Base-by-base conservation (phyloP, 352 stramenopile species). In the Globisporangium spiculum region DNA sequence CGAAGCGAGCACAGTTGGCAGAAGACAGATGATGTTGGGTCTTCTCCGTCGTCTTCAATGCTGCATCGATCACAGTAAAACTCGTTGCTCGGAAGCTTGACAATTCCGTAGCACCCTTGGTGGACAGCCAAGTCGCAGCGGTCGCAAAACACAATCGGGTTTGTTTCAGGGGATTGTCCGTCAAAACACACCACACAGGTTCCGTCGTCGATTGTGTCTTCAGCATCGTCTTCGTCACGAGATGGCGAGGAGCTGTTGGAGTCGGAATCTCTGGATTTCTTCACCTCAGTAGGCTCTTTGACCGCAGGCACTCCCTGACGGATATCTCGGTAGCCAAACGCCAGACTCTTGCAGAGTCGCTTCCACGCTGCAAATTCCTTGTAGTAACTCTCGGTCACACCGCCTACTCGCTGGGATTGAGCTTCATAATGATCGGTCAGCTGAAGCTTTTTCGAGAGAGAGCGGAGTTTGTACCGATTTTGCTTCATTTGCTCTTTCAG, bases 181-280 rank as follows among this genome's bases (percentile, higher is more conserved):
- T 97, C 91, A 68, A 97, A 97, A 64, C 91, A 97, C 26, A 97
- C 83, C 24, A 96, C 88, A 61, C 91, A 97, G 7, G 86, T 96
- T 0, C 88, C 89, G 53, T 96, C 89, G 70, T 96, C 89, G 20
- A 94, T 76, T 7, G 80, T 65, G 54, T 94, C 83, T 44, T 65
- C 66, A 16, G 68, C 62, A 5, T 57, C 53, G 7, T 68, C 70
- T 24, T 84, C 81, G 12, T 78, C 72, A 16, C 75, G 61, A 2
- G 69, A 66, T 12, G 69, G 60, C 46, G 67, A 69, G n/a, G 67
- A 54, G 24, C 18, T 16, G 16, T 22, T 65, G 18, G 57, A 55
- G 64, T 78, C 75, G 9, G 69, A 67, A 3, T 71, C 67, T 30
- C 65, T 69, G 61, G 56, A 10, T 72, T 58, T 75, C 57, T 73